These are phyloP conservation scores for Tetracladium maxilliforme DNA, from an alignment of 2,329 filamentous ascomycete genomes.

Conservation along the genomic window DNA sequence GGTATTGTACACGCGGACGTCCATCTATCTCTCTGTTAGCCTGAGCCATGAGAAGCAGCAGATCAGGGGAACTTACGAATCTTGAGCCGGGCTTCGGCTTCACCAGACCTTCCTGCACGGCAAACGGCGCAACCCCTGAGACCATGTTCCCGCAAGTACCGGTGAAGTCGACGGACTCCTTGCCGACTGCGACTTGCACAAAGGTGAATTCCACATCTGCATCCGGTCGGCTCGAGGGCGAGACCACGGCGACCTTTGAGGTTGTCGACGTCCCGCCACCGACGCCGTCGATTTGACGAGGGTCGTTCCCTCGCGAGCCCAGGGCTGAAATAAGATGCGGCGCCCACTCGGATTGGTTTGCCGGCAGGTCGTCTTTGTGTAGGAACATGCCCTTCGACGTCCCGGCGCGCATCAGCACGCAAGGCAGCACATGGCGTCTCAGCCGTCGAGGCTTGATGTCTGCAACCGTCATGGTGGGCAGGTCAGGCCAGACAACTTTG, in stretches of 20 bases:
- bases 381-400: conserved; percentile 48
- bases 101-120: conserved; percentile 34
- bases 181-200: conserved; percentile 41
- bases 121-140: conserved; percentile 44
- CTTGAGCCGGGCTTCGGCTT: conserved; percentile 2
- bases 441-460: conserved; percentile 32
- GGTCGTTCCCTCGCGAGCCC: conserved; percentile 36
- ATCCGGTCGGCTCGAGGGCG: conserved; percentile 19
- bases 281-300: conserved; percentile 46
- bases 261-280: conserved; percentile 45
- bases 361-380: conserved; percentile 34
- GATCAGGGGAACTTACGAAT: neutral
- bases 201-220: conserved; percentile 49
- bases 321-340: conserved; percentile 36
- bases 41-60: neutral
- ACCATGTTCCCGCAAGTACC: conserved; percentile 52
- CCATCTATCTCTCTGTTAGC: conserved; percentile 5
- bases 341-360: conserved; percentile 27
- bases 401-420: conserved; percentile 46
- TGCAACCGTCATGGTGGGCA: conserved; percentile 4
- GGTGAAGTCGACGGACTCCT: conserved; percentile 36
- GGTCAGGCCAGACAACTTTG: too few relatives aligned
- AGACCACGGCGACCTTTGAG: conserved; percentile 46
- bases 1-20: conserved; percentile 40
- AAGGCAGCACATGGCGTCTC: conserved; percentile 1